A percentile compares a stretch with the other conserved stretches of the same genome.
Evolutionary conservation across 768 basidiomycete genomes (phyloP).

Genomic region (Mycena olivaceomarginata): DNA sequence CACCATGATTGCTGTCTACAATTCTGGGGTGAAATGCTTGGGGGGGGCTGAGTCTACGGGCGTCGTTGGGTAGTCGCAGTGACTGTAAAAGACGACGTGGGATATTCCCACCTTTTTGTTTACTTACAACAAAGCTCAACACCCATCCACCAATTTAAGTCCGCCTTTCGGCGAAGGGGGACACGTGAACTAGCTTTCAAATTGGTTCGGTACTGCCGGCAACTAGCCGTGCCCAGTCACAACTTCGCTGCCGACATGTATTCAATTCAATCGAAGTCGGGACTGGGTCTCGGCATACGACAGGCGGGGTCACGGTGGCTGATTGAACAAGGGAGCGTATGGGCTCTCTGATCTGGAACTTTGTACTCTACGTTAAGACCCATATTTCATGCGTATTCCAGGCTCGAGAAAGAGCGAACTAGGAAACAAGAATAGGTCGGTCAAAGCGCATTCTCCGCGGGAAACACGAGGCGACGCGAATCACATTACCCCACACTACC

Average conservation of each 20-base stretch:
- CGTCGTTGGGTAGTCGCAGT: slow-evolving; percentile 15
- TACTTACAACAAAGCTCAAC: slow-evolving; percentile 29
- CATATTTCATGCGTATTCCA: background rate
- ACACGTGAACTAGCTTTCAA: slow-evolving; percentile 36
- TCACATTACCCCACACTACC: slow-evolving; percentile 11
- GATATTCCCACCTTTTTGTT: slow-evolving; percentile 40
- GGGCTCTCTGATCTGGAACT: no score
- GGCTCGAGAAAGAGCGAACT: background rate
- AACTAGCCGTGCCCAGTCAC: no score
- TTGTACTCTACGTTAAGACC: background rate
- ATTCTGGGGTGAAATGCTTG: slow-evolving; percentile 53
- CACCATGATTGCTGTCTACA: slow-evolving; percentile 83
- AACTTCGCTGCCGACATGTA: no score
- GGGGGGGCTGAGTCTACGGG: slow-evolving; percentile 22
- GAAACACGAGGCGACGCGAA: background rate
- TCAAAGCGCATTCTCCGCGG: background rate
- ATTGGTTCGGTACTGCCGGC: background rate
- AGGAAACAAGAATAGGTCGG: background rate
- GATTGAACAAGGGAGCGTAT: background rate
- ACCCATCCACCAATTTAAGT: background rate
- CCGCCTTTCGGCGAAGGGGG: background rate
- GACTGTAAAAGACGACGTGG: slow-evolving; percentile 40
- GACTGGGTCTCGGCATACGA: slow-evolving; percentile 16
- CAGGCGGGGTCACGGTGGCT: background rate
- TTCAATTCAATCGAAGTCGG: no score